These are phyloP conservation scores for Boletus chippewaensis DNA, from an alignment of 1,284 basidiomycete genomes.

Conservation along the genomic window DNA sequence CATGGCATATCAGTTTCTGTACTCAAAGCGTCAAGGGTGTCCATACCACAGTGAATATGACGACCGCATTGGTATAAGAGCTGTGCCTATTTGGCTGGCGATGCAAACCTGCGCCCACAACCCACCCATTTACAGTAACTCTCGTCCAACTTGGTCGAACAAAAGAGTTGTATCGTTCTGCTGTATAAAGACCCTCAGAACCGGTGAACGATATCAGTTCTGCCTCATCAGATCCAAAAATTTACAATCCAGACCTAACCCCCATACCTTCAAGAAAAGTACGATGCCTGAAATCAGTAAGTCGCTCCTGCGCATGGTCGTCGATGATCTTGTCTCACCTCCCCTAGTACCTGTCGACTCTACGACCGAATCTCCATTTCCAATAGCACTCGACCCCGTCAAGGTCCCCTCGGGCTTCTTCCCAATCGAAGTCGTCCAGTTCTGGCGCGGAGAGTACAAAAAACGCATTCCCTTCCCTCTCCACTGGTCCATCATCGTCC, in stretches of 20 bases:
- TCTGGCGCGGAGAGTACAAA: slow-evolving; percentile 23
- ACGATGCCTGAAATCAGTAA: slow-evolving; percentile 4
- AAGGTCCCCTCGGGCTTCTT: slow-evolving; percentile 16
- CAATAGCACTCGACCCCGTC: slow-evolving; percentile 15
- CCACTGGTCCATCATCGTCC: slow-evolving; percentile 27
- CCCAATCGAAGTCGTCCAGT: slow-evolving; percentile 28
- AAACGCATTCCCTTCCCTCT: slow-evolving; percentile 17
- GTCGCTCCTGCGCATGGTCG: neutral
- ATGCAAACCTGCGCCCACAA: slow-evolving; percentile 7
- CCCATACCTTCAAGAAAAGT: neutral
- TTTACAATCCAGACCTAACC: neutral
- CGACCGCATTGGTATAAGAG: neutral
- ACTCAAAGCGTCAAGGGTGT: neutral
- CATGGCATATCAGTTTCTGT: neutral
- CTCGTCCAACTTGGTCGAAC: slow-evolving; percentile 5
- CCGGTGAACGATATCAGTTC: neutral
- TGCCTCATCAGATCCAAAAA: neutral
- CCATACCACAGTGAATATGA: neutral
- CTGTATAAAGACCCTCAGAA: slow-evolving; percentile 1
- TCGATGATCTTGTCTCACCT: neutral
- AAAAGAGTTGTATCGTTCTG: slow-evolving; percentile 4
- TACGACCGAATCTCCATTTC: neutral
- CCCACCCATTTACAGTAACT: slow-evolving; percentile 1
- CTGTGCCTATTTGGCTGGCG: neutral
- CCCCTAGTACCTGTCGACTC: neutral